phyloP scores from a whole-genome alignment of 139 green algal species.

The Chlamydomonas sphaeroides region DNA sequence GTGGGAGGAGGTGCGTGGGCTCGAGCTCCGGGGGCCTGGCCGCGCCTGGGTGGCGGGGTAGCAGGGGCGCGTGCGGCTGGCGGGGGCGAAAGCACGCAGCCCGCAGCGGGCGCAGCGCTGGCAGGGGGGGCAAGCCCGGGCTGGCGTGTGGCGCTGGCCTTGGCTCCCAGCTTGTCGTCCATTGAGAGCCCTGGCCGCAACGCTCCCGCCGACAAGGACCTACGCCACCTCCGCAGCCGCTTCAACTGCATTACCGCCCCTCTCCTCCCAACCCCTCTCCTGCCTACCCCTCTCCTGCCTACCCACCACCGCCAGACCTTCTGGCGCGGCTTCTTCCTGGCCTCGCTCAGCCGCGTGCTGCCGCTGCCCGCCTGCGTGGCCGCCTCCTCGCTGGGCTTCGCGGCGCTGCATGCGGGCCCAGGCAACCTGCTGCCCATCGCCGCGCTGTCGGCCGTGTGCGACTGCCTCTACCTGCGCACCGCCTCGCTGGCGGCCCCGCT shows the following conservation, averaged over 20 bases:
- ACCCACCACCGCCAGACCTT: constrained; percentile 47
- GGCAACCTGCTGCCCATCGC: constrained; percentile 47
- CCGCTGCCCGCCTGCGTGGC: constrained; percentile 52
- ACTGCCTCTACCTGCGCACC: constrained; percentile 59
- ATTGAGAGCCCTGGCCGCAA: no score
- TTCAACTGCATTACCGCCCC: no score
- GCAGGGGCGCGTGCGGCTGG: no score
- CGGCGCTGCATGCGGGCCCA: constrained; percentile 52
- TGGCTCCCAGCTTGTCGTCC: no score
- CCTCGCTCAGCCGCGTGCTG: constrained; percentile 56
- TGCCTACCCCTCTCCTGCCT: background rate
- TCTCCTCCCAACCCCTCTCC: background rate
- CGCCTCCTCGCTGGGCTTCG: constrained; percentile 51
- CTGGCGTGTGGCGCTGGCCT: no score
- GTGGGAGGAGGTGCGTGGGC: constrained; percentile 57
- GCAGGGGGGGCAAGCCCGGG: no score
- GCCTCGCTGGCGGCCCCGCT: constrained; percentile 49
- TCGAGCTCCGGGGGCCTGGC: no score
- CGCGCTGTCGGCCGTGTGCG: constrained; percentile 39
- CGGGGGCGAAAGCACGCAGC: no score
- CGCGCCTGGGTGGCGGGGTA: no score
- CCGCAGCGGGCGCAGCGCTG: no score
- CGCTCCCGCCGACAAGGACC: no score
- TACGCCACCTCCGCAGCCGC: no score
- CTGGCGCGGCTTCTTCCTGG: constrained; percentile 68